phyloP scores from a whole-genome alignment of 768 basidiomycete genomes.

The Russula dissimulans region DNA sequence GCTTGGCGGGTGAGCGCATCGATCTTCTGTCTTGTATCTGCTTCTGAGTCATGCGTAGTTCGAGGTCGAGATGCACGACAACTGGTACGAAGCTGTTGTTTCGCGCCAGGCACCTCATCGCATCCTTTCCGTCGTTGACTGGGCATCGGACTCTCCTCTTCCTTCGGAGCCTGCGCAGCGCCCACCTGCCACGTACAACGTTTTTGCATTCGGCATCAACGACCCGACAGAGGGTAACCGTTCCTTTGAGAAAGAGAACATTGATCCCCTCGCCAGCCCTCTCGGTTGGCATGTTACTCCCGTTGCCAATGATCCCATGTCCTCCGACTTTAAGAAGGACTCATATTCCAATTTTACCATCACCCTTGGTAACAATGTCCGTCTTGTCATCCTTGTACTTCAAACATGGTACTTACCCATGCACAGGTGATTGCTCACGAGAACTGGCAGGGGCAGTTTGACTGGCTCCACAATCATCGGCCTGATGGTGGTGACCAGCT shows the following conservation, averaged over 20 bases:
- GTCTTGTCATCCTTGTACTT: slow-evolving; percentile 12
- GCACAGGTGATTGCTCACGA: slow-evolving; percentile 81
- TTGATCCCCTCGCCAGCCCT: slow-evolving; percentile 74
- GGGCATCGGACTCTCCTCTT: slow-evolving; percentile 74
- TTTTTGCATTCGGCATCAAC: slow-evolving; percentile 77
- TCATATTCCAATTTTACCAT: slow-evolving; percentile 53
- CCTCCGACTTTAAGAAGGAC: slow-evolving; percentile 19
- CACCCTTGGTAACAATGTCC: slow-evolving; percentile 80
- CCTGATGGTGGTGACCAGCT: slow-evolving; percentile 52
- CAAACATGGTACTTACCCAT: neutral
- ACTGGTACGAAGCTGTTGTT: slow-evolving; percentile 92
- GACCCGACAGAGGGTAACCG: slow-evolving; percentile 71
- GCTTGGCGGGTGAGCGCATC: slow-evolving; percentile 67
- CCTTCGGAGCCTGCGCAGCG: slow-evolving; percentile 25
- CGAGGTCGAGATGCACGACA: slow-evolving; percentile 89
- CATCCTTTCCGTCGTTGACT: slow-evolving; percentile 86
- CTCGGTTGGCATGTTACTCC: slow-evolving; percentile 90
- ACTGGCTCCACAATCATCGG: slow-evolving; percentile 65
- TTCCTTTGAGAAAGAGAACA: slow-evolving; percentile 49
- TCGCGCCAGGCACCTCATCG: slow-evolving; percentile 64
- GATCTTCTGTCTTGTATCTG: neutral
- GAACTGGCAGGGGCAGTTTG: slow-evolving; percentile 72
- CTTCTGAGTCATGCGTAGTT: slow-evolving; percentile 36
- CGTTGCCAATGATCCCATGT: slow-evolving; percentile 52
- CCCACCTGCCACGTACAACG: slow-evolving; percentile 43